Evolutionary conservation across 1,284 basidiomycete species (phyloP).

Genomic region (Puccinia polysora): DNA sequence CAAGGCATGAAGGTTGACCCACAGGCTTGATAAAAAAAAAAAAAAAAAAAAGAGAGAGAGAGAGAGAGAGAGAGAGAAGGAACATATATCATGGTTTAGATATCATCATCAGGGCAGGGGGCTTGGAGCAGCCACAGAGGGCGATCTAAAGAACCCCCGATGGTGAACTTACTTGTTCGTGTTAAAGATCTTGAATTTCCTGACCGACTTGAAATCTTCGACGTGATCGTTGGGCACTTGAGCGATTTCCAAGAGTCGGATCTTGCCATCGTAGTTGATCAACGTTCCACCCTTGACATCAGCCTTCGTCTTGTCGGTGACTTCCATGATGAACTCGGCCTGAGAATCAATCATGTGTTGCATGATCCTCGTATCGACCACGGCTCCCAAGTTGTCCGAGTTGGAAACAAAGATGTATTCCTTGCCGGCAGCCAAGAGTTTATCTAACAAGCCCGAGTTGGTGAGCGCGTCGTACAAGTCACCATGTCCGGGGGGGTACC

Average conservation of each 20-base stretch:
- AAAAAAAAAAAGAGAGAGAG: slow-evolving; percentile 29
- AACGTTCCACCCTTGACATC: slow-evolving; percentile 99
- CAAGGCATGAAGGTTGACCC: slow-evolving; percentile 84
- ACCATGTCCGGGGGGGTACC: slow-evolving; percentile 99
- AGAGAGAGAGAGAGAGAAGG: not conserved
- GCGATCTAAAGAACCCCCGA: not conserved
- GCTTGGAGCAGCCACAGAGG: not conserved
- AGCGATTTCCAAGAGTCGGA: slow-evolving; percentile 94
- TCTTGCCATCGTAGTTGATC: slow-evolving; percentile 73
- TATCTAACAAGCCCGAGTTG: slow-evolving; percentile 94
- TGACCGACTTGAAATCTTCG: slow-evolving; percentile 92
- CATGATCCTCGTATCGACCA: slow-evolving; percentile 77
- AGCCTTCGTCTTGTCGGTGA: slow-evolving; percentile 99
- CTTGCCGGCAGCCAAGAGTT: slow-evolving; percentile 89
- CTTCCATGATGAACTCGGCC: slow-evolving; percentile 56
- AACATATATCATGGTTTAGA: no score
- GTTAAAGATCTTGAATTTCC: slow-evolving; percentile 67
- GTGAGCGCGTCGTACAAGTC: slow-evolving; percentile 88
- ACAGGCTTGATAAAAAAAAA: slow-evolving; percentile 63
- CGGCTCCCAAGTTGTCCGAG: slow-evolving; percentile 97
- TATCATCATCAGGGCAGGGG: slow-evolving; percentile 14
- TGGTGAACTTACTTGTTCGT: slow-evolving; percentile 42
- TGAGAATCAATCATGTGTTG: slow-evolving; percentile 60
- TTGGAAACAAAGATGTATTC: slow-evolving; percentile 99
- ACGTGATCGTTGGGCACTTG: slow-evolving; percentile 97